Conservation (phyloP, 1,139 yeast species). For the Pichia sp. region DNA sequence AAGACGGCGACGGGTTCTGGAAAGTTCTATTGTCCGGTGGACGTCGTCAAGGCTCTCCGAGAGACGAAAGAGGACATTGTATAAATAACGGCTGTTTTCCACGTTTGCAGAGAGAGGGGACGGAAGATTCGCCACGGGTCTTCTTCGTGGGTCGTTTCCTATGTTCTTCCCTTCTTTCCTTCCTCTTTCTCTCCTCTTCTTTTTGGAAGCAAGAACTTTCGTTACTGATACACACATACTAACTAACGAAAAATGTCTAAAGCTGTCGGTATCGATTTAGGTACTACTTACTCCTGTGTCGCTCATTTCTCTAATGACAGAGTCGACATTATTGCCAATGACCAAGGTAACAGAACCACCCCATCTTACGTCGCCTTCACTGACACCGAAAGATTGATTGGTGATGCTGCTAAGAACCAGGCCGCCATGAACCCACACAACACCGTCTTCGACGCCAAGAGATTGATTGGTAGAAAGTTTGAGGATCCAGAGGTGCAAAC, state of each 20-base stretch:
- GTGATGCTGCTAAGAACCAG: constrained; percentile 98
- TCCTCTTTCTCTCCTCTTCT: neutral
- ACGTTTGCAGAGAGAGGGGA: neutral
- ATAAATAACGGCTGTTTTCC: neutral
- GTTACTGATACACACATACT: neutral
- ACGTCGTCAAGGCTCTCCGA: neutral
- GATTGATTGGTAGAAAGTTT: constrained; percentile 92
- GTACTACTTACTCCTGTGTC: constrained; percentile 96
- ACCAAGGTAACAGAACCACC: constrained; percentile 97
- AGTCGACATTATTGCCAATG: constrained; percentile 92
- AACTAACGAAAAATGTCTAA: constrained; percentile 60
- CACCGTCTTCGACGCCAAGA: constrained; percentile 96
- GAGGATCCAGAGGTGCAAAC: constrained; percentile 86
- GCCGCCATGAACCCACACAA: constrained; percentile 93
- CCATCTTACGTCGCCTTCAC: constrained; percentile 97
- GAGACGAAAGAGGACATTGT: neutral
- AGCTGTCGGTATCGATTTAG: constrained; percentile 99
- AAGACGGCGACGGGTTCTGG: constrained; percentile 2
- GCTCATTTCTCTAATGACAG: constrained; percentile 77
- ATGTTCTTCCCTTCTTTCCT: neutral
- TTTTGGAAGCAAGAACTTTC: neutral
- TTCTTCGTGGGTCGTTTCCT: neutral
- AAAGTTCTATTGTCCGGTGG: neutral
- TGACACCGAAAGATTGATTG: constrained; percentile 91
- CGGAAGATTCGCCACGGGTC: neutral